Evolutionary conservation across 768 basidiomycete species (phyloP).

Genomic region (Leccinum imitatum): DNA sequence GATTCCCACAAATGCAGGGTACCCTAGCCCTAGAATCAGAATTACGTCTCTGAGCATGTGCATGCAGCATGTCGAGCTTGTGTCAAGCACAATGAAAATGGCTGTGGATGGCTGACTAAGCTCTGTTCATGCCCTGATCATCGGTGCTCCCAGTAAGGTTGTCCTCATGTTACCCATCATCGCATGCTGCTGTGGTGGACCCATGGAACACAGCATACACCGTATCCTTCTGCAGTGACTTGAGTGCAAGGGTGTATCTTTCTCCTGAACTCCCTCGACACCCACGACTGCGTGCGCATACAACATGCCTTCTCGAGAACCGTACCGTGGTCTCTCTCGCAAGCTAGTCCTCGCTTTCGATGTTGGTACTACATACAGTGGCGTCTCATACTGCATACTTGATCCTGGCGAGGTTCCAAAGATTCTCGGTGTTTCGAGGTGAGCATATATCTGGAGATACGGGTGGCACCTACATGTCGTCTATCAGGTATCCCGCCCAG

Average conservation of each 20-base stretch:
- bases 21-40: not conserved
- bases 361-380: constrained; percentile 27
- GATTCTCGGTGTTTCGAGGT: constrained; percentile 31
- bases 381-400: constrained; percentile 37
- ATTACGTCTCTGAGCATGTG: not conserved
- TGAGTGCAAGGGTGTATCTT: not conserved
- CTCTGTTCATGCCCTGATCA: not conserved
- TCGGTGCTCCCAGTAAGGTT: not conserved
- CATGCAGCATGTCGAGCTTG: not conserved
- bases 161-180: not conserved
- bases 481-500: constrained; percentile 47
- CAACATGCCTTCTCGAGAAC: constrained; percentile 29
- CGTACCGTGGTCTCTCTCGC: constrained; percentile 38
- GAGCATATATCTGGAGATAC: not conserved
- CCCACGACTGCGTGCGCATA: not conserved
- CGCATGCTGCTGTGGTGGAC: not conserved
- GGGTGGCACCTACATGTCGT: not conserved
- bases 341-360: constrained; percentile 43
- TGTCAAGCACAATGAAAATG: not conserved
- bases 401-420: constrained; percentile 36
- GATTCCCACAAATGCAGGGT: not conserved
- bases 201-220: not conserved
- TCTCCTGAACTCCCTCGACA: not conserved
- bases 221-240: not conserved
- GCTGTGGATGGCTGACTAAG: not conserved